Base-by-base conservation (phyloP, 2,329 filamentous ascomycete species). In the Leptosphaerulina australis region DNA sequence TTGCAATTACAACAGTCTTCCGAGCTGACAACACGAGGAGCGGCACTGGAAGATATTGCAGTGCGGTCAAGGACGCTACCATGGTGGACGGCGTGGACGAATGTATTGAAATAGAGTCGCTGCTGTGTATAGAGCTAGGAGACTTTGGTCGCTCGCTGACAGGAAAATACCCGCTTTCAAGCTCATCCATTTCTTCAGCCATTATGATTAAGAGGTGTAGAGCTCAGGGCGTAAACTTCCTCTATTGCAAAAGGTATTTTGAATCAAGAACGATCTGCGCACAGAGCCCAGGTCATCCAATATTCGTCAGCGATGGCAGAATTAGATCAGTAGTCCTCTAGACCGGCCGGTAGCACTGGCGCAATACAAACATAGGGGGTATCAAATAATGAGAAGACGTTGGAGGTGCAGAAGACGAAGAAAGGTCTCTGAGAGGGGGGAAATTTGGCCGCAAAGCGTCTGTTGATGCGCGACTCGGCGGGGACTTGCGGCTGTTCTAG, bases 31-130 rank as follows among this genome's bases (percentile, higher is more conserved):
- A 74, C 1, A 92, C 83, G 26, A 91, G 69, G 4, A 90, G 69
- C 0, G 88, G 88, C 36, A 90, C 83, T 0, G 88, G 89, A 4
- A 92, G 77, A 64, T 88, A 90, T 63, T 89, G 87, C 72, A 92
- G 75, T 4, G 87, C 84, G 11, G 70, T 67, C n/a, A 73, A 55
- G 5, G 70, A 62, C 12, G 64, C 66, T 54, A 64, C 60, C 34
- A 67, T 68, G 35, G 59, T 44, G 18, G 67, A 63, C 6, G 68
- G 66, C 26, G 65, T 55, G 2, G 59, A 58, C 31, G 71, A 43
- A 14, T 63, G 60, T 34, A 70, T 61, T 7, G 68, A 67, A 44
- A 73, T 50, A 10, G 65, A 55, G 35, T 67, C 68, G 29, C 33
- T 53, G 62, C 70, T 70, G 37, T 56, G 64, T 49, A 64, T 62